A percentile compares a stretch with the other conserved stretches of the same genome.
These are phyloP conservation scores for Coemansia sp. DNA, from an alignment of 192 early-diverging fungal genomes.

Conservation along the genomic window DNA sequence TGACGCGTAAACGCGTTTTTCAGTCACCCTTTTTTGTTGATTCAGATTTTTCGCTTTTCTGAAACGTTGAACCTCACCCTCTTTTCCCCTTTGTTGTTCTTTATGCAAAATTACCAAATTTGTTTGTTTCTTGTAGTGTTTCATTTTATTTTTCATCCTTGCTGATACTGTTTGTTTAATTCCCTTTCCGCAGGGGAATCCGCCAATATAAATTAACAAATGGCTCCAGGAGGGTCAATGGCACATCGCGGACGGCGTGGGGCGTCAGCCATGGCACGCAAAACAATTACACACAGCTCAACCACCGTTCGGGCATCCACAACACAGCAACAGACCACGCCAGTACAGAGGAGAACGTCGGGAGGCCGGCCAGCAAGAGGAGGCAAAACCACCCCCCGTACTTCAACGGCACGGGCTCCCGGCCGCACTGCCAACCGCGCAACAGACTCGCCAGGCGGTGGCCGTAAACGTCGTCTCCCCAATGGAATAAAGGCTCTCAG, in stretches of 20 bases:
- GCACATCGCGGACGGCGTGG: slow-evolving; percentile 39
- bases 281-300: slow-evolving; percentile 13
- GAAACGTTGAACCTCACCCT: no score
- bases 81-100: slow-evolving; percentile 6
- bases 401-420: slow-evolving; percentile 5
- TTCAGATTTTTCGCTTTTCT: slow-evolving; percentile 6
- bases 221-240: neutral
- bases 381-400: slow-evolving; percentile 26
- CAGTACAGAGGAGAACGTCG: neutral
- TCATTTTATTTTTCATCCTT: neutral
- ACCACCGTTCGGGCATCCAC: neutral
- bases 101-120: neutral
- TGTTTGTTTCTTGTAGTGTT: slow-evolving; percentile 1
- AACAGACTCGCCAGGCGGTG: slow-evolving; percentile 7
- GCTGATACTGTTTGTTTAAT: slow-evolving; percentile 1
- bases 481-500: slow-evolving; percentile 74
- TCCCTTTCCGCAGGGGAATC: neutral
- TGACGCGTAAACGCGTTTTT: slow-evolving; percentile 16
- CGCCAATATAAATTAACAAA: neutral
- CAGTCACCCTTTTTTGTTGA: neutral
- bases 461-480: slow-evolving; percentile 33
- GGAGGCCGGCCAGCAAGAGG: slow-evolving; percentile 15
- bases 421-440: neutral
- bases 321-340: neutral
- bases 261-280: slow-evolving; percentile 29